Evolutionary conservation across 129 eudicot genomes (phyloP).

Genomic region (Flaveria sonorensis): DNA sequence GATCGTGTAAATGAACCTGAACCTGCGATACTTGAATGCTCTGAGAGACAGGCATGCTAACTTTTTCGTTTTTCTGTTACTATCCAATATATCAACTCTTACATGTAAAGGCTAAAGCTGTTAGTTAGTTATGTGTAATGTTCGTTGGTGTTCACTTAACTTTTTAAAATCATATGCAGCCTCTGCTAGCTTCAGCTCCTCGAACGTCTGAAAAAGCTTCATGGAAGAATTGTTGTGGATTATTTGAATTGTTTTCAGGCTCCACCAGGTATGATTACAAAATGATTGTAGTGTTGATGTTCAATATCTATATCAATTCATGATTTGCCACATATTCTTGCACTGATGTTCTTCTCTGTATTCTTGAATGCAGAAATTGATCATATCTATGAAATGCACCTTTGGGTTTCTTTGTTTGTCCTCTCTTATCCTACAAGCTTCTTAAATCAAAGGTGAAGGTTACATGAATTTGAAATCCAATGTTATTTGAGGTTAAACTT

Average conservation of each 20-base stretch:
- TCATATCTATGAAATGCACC: neutral
- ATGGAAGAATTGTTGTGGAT: conserved; percentile 88
- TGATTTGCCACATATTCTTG: neutral
- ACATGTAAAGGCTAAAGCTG: neutral
- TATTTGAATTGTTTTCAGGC: conserved; percentile 71
- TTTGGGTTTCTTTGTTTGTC: too few species aligned
- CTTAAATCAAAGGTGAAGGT: too few species aligned
- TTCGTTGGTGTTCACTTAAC: neutral
- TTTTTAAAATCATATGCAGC: conserved; percentile 17
- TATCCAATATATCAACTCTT: neutral
- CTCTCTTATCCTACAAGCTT: too few species aligned
- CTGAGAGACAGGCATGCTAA: conserved; percentile 42
- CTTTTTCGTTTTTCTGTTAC: conserved; percentile 24
- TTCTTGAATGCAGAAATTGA: conserved; percentile 20
- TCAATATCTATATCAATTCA: neutral
- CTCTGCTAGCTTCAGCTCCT: conserved; percentile 36
- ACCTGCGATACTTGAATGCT: conserved; percentile 33
- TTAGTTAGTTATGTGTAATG: neutral
- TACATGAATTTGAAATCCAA: too few species aligned
- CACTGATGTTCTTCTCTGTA: conserved; percentile 18
- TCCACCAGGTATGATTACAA: conserved; percentile 29
- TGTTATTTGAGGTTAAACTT: too few species aligned
- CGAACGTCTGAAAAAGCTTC: conserved; percentile 53
- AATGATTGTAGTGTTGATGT: neutral
- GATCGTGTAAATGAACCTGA: conserved; percentile 36